Conservation (phyloP, 139 green algal genomes). For the Nannochloris sp. region DNA sequence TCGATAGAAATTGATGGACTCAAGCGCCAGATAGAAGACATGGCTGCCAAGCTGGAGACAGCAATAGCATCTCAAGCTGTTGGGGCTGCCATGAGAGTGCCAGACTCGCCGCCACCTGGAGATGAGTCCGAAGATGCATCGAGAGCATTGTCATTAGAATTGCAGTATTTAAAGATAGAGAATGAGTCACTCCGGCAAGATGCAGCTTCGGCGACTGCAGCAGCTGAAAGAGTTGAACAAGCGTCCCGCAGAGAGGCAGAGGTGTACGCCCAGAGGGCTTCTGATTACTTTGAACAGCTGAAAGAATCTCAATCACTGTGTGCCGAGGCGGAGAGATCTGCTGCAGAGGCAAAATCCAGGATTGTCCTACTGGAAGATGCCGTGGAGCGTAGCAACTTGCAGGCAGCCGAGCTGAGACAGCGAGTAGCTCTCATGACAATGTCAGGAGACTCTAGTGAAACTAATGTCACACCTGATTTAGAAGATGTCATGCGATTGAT, state of each 20-base stretch:
- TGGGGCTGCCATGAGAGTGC: background rate
- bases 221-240: background rate
- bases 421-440: conserved; percentile 3
- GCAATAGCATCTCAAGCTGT: conserved; percentile 3
- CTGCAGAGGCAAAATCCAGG: conserved; percentile 9
- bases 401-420: conserved; percentile 9
- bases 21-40: conserved; percentile 14
- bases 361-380: conserved; percentile 20
- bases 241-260: conserved; percentile 1
- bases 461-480: background rate
- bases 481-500: too few relatives aligned
- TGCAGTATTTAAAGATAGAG: conserved; percentile 26
- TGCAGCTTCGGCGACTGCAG: background rate
- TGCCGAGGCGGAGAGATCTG: conserved; percentile 1
- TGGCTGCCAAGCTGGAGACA: conserved; percentile 28
- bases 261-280: background rate
- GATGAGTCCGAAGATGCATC: conserved; percentile 20
- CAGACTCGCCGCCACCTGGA: conserved; percentile 5
- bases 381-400: conserved; percentile 17
- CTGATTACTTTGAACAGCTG: background rate
- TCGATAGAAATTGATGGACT: conserved; percentile 28
- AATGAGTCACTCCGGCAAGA: conserved; percentile 3
- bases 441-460: background rate
- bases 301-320: background rate
- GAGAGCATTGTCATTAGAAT: conserved; percentile 21